Evolutionary conservation across 1,284 basidiomycete genomes (phyloP).

Genomic region (Fomes fomentarius): DNA sequence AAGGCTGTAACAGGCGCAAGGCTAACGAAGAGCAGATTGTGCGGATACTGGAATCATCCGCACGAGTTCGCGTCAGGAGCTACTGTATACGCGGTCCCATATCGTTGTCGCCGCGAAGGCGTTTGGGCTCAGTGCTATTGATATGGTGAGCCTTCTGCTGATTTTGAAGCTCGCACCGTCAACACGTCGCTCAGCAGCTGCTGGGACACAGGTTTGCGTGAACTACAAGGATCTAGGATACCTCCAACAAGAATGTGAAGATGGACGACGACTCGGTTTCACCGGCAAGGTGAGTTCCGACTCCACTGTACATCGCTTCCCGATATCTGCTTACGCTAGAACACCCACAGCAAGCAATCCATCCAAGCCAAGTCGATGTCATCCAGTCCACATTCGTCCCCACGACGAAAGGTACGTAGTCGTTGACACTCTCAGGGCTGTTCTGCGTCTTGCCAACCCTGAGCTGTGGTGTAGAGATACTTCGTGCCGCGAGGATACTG

Average conservation of each 20-base stretch:
- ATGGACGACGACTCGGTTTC: conserved; percentile 81
- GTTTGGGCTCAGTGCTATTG: conserved; percentile 83
- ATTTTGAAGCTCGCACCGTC: too few species aligned
- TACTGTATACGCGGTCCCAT: conserved; percentile 86
- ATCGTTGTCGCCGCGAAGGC: conserved; percentile 88
- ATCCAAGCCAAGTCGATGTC: conserved; percentile 82
- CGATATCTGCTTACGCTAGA: neutral
- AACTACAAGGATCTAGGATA: conserved; percentile 82
- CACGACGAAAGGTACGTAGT: conserved; percentile 59
- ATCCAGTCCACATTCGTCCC: conserved; percentile 87
- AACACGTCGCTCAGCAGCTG: neutral
- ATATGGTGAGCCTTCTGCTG: conserved; percentile 62
- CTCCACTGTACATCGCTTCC: conserved; percentile 1
- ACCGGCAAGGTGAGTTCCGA: conserved; percentile 74
- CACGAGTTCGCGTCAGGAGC: conserved; percentile 73
- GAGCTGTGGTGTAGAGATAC: conserved; percentile 61
- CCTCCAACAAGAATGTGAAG: conserved; percentile 76
- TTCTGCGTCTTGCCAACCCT: conserved; percentile 3
- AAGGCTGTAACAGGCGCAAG: neutral
- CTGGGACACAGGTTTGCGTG: conserved; percentile 74
- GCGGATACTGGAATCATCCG: conserved; percentile 87
- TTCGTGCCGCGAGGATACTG: conserved; percentile 77
- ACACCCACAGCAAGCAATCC: conserved; percentile 83
- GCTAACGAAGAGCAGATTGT: conserved; percentile 54
- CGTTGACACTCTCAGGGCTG: too few species aligned